A percentile compares a stretch with the other conserved stretches of the same genome.
These are phyloP conservation scores for Kuraishia hungarica DNA, from an alignment of 805 yeast genomes.

Conservation along the genomic window DNA sequence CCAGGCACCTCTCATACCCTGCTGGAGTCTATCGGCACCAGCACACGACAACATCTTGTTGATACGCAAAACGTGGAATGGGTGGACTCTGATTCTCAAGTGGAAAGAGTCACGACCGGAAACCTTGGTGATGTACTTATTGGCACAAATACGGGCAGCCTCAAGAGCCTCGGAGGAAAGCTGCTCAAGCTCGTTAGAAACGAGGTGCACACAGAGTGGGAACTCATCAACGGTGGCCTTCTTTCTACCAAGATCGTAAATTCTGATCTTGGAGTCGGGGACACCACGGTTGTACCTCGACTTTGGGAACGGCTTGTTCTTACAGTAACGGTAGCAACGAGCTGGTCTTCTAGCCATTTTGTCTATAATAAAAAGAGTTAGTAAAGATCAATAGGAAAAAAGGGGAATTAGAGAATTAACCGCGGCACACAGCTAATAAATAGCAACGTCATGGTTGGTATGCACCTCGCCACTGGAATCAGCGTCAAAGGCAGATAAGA, in stretches of 20 bases:
- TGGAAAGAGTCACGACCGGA: constrained; percentile 99
- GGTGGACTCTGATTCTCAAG: constrained; percentile 99
- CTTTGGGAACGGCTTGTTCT: constrained; percentile 99
- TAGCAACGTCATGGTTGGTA: no score
- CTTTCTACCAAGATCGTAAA: constrained; percentile 99
- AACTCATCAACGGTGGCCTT: constrained; percentile 98
- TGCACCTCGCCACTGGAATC: no score
- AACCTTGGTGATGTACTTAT: constrained; percentile 96
- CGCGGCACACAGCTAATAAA: no score
- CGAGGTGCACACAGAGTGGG: constrained; percentile 99
- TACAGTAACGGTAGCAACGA: constrained; percentile 99
- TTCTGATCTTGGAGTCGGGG: constrained; percentile 99
- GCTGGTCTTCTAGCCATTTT: constrained; percentile 99
- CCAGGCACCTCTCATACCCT: constrained; percentile 99
- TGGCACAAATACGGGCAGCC: constrained; percentile 99
- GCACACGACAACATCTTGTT: constrained; percentile 99
- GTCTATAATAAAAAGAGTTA: constrained; percentile 21
- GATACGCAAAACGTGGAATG: constrained; percentile 99
- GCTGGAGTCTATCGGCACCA: constrained; percentile 99
- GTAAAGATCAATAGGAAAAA: no score
- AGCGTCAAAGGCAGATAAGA: no score
- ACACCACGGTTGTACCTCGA: constrained; percentile 99
- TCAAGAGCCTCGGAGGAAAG: constrained; percentile 99
- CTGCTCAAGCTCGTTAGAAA: constrained; percentile 98
- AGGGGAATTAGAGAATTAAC: no score